Evolutionary conservation across 176 grass and related monocot genomes (phyloP).

Genomic region (Aegilops umbellulata): DNA sequence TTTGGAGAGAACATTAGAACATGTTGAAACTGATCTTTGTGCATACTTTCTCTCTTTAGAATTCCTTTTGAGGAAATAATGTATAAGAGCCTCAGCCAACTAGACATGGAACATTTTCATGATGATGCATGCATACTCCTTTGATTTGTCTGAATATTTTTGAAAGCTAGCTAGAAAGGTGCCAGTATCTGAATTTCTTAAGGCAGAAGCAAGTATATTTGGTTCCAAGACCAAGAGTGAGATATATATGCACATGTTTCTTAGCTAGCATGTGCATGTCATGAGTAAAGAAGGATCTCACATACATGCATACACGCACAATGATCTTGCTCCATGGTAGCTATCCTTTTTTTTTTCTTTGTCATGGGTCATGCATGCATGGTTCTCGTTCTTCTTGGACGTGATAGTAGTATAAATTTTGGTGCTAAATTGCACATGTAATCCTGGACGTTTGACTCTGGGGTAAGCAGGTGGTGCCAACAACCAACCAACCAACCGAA

Average conservation of each 20-base stretch:
- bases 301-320: background rate
- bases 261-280: background rate
- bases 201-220: background rate
- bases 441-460: conserved; percentile 16
- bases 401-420: background rate
- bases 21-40: background rate
- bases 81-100: background rate
- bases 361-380: background rate
- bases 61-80: background rate
- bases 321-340: background rate
- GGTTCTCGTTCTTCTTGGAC: background rate
- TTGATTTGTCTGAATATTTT: background rate
- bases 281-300: conserved; percentile 9
- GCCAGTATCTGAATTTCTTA: conserved; percentile 5
- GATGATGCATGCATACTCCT: background rate
- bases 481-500: conserved; percentile 1
- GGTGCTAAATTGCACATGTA: background rate
- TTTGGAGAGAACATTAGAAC: background rate
- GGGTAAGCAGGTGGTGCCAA: conserved; percentile 21
- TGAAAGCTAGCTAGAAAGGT: conserved; percentile 16
- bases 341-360: background rate
- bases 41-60: conserved; percentile 8
- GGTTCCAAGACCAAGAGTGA: background rate
- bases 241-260: background rate
- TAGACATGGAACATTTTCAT: background rate